Evolutionary conservation across 805 yeast genomes (phyloP), one percentile per base, ranked within the genome.

Genomic region (Pichia ethanolica): DNA sequence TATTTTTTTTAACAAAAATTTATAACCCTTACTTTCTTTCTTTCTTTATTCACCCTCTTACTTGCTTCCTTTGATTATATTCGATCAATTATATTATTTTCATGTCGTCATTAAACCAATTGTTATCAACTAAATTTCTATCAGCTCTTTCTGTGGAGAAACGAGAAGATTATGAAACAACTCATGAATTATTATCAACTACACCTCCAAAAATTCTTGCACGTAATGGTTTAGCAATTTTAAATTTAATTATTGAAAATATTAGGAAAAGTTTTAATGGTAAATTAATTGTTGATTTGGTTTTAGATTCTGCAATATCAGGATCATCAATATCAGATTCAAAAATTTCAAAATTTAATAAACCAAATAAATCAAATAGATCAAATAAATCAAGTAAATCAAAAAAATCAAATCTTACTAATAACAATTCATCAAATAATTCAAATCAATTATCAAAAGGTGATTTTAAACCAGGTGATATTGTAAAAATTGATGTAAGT

Each of bases 201-300:
- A 64, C 77, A 11, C 68, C 91, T 1, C 80, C 89, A 1, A 83
- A 83, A 60, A 73, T 74, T 48, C 71, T 91, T n/a, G 84, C 84
- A 0, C 66, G 71, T 10, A 72, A 78, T 46, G 97, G 97, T 0
- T 69, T 86, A 28, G 97, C 97, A 0, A 70, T 88, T 5, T 63
- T 81, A 44, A 86, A 89, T 63, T 69, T 91, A 44, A 62, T 68
- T 0, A 68, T 84, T 12, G 73, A 74, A n/a, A 79, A 80, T 48
- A 66, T 86, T 3, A 71, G 84, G 48, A 84, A 90, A 0, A 95
- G 96, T 0, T 67, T 88, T 9, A 95, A 88, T 13, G 97, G 97
- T 2, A 78, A 82, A 50, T 70, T 81, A 1, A 70, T 83, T 5
- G 57, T 88, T 12, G 95, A 88, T 54, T 65, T 91, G 8, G 46